Evolutionary conservation across 2,329 filamentous ascomycete species (phyloP), one percentile per base, ranked within the genome.

Genomic region (Talaromyces marneffei): DNA sequence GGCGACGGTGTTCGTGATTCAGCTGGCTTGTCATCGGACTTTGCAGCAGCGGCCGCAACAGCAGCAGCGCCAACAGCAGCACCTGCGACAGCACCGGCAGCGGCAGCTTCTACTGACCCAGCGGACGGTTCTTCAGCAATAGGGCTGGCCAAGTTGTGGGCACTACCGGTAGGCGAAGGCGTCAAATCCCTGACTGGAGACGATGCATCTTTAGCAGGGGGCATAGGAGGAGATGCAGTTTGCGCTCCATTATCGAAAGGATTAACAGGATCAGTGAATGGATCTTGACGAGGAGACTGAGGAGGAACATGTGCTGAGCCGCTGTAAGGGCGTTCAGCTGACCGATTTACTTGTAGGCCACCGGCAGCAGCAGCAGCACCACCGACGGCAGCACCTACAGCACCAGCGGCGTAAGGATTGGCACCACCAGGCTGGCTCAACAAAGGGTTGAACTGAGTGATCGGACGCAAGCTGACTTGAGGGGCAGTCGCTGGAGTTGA

Each of bases 381-480:
- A 37, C 44, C 59, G 14, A 29, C 25, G 16, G 64, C 65, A 27
- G 63, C 64, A 42, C 63, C 66, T 54, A 62, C 44, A 39, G 54
- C 67, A 29, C 67, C 69, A 23, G 66, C 66, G 29, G 64, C 65
- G 62, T 58, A 63, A 9, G 63, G 65, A 42, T 65, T 67, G 54
- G 60, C 66, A 54, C 64, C 64, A 67, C 60, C 73, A 57, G 65
- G 73, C 75, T 73, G 74, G 63, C 72, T 78, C 64, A 90, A 82
- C 69, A 85, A 86, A 4, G 91, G 89, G 40, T 90, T 82, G 76
- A 96, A 92, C 69, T 94, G 87, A 42, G 91, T 93, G 54, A 94
- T 84, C 2, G 92, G 92, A 55, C 91, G 88, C 59, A 96, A 82
- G 70, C 91, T 95, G 64, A 97, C 82, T 64, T 88, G 88, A n/a